Evolutionary conservation across 495 filamentous ascomycete genomes (phyloP), one percentile per base, ranked within the genome.

Genomic region (Penicillium fimorum): DNA sequence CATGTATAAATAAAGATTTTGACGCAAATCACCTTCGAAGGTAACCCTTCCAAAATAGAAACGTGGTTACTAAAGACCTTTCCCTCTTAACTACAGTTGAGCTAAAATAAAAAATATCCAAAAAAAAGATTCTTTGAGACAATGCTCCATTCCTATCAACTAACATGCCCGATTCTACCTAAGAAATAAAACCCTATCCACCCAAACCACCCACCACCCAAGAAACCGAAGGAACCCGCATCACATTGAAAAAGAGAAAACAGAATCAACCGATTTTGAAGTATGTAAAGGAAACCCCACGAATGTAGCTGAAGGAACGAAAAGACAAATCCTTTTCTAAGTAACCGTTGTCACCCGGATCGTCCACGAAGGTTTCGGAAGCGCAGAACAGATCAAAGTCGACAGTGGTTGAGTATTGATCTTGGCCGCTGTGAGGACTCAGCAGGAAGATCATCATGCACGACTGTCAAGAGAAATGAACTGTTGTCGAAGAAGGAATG

Each of bases 291-390:
- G 13, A 17, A 46, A 47, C 35, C 33, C 24, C 47, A 35, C 44
- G n/a, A 47, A 35, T 17, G 50, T 53, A 64, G 62, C 38, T 53
- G 33, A 58, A 48, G 55, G 61, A 47, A 64, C 54, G 18, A 25
- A 15, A 40, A 47, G 35, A 12, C 25, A 58, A 47, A 41, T 45
- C 15, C 50, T 43, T 57, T 58, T 60, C 50, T 57, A 47, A 41
- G 25, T n/a, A 48, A 30, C 38, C 44, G 42, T 25, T 41, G 33
- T 54, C 46, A 50, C 50, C 53, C 41, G 47, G 45, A 37, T 57
- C 33, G 41, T 58, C 62, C 55, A 62, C 56, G 45, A 49, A 56
- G 18, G 33, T 35, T 38, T 61, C 59, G 37, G 25, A 24, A 32
- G 17, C 12, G 22, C 54, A 22, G 17, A 52, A 49, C 10, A 47